Evolutionary conservation across 1,284 basidiomycete species (phyloP).

Genomic region (Sporisorium graminicola): DNA sequence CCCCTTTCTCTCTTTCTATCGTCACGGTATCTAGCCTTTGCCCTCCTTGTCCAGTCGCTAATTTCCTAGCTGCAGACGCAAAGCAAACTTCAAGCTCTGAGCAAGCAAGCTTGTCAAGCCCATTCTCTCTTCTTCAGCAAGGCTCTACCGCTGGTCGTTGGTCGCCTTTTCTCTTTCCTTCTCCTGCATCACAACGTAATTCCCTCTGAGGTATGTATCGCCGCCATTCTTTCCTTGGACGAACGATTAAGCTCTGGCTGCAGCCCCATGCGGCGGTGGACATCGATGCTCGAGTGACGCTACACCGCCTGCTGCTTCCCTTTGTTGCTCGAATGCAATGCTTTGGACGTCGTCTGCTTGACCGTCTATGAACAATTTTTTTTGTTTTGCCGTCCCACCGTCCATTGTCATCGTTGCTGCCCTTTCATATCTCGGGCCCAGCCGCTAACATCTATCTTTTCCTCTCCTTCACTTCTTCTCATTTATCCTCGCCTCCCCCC

Average conservation of each 20-base stretch:
- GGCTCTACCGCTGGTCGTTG: conserved; percentile 38
- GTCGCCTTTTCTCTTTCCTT: conserved; percentile 14
- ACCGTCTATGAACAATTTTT: conserved; percentile 14
- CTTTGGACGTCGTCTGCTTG: conserved; percentile 4
- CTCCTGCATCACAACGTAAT: conserved; percentile 11
- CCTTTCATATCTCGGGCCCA: conserved; percentile 19
- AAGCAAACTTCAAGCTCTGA: background rate
- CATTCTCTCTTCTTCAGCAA: conserved; percentile 8
- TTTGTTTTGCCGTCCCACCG: conserved; percentile 16
- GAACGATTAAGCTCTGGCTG: conserved; percentile 3
- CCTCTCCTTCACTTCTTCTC: background rate
- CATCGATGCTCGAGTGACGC: conserved; percentile 4
- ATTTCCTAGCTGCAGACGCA: background rate
- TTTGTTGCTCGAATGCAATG: conserved; percentile 3
- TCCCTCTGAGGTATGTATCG: conserved; percentile 24
- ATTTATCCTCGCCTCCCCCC: background rate
- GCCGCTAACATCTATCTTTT: conserved; percentile 45
- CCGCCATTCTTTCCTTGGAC: background rate
- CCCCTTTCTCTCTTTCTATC: conserved; percentile 14
- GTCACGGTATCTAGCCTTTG: conserved; percentile 13
- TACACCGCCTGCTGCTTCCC: conserved; percentile 1
- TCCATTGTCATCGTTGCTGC: background rate
- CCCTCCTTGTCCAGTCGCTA: background rate
- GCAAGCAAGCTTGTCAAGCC: background rate
- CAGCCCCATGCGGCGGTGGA: background rate